These are phyloP conservation scores for Cladosporium sp. DNA, from an alignment of 2,329 filamentous ascomycete species.

Conservation along the genomic window DNA sequence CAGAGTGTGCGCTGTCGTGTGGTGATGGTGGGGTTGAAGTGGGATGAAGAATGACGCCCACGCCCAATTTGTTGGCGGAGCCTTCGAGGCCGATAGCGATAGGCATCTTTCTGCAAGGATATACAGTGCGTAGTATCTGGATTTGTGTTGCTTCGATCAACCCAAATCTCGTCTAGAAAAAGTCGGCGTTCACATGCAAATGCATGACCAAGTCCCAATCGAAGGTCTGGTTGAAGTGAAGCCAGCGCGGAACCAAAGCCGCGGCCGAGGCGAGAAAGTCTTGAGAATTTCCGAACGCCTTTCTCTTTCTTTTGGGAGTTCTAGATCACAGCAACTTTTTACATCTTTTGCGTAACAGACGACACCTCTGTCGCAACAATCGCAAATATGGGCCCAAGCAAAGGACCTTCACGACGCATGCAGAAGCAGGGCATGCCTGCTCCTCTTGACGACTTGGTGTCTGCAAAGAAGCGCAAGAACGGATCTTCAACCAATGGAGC, in stretches of 20 bases:
- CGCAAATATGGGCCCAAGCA: slow-evolving; percentile 7
- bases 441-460: slow-evolving; percentile 70
- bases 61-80: slow-evolving; percentile 95
- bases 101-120: slow-evolving; percentile 29
- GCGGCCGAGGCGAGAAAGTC: not conserved
- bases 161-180: not conserved
- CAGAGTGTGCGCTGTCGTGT: slow-evolving; percentile 32
- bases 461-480: slow-evolving; percentile 83
- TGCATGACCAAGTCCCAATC: not conserved
- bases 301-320: not conserved
- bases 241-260: slow-evolving; percentile 3
- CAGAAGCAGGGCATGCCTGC: slow-evolving; percentile 90
- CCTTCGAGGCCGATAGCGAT: slow-evolving; percentile 78
- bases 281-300: slow-evolving; percentile 6
- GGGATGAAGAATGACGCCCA: slow-evolving; percentile 84
- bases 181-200: not conserved
- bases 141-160: not conserved
- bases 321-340: not conserved
- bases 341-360: slow-evolving; percentile 2
- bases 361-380: not conserved
- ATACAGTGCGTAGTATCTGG: not conserved
- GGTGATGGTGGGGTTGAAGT: slow-evolving; percentile 30
- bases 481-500: slow-evolving; percentile 53
- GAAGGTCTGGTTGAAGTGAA: not conserved
- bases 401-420: slow-evolving; percentile 62